Percentiles rank a stretch among this genome's conserved stretches.
Conservation (phyloP, 495 filamentous ascomycete species). For the Chlorociboria aeruginascens region DNA sequence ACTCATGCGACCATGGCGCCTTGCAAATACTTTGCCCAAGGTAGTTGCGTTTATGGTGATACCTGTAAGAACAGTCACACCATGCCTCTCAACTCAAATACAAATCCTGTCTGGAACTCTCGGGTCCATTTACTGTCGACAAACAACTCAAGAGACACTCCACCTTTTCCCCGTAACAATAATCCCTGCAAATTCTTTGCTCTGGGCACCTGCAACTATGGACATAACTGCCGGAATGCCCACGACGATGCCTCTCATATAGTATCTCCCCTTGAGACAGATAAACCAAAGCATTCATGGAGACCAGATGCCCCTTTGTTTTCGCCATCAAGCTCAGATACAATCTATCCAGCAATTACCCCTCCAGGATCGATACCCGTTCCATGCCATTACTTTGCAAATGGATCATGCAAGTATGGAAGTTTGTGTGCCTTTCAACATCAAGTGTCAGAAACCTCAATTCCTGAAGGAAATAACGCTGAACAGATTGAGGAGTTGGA, state of each 20-base stretch:
- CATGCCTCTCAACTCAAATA: background rate
- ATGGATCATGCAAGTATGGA: background rate
- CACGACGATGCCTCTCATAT: background rate
- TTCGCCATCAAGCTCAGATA: too few species aligned
- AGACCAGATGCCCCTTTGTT: too few species aligned
- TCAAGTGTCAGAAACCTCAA: background rate
- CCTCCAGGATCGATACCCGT: background rate
- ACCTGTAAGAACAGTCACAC: conserved; percentile 8
- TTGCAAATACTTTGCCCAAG: conserved; percentile 5
- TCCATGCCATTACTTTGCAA: background rate
- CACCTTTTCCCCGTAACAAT: background rate
- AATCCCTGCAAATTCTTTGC: background rate
- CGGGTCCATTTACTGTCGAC: too few species aligned
- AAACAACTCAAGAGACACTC: background rate
- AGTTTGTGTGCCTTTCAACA: background rate
- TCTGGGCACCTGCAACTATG: background rate
- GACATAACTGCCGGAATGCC: background rate
- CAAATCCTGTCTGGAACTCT: background rate
- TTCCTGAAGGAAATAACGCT: too few species aligned
- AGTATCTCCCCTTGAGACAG: background rate
- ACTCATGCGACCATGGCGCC: background rate
- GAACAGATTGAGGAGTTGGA: too few species aligned
- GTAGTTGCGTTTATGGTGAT: conserved; percentile 1
- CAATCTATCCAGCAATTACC: too few species aligned
- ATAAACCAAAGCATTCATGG: too few species aligned